Evolutionary conservation across 1,284 basidiomycete genomes (phyloP).

Genomic region (Thecaphora thlaspeos): DNA sequence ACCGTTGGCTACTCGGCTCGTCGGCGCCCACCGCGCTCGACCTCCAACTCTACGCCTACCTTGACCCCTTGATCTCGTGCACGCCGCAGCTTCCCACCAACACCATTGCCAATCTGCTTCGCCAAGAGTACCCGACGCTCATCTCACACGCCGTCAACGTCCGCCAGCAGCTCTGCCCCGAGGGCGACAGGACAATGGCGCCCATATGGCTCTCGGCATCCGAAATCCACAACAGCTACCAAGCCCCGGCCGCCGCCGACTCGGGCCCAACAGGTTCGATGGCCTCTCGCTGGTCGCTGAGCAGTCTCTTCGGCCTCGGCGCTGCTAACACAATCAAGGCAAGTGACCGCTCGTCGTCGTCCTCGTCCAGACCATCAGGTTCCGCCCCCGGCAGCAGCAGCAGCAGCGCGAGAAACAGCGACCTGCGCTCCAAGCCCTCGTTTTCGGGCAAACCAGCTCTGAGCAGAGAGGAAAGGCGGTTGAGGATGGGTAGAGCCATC

Average conservation of each 20-base stretch:
- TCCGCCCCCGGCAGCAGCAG: too few species aligned
- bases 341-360: slow-evolving; percentile 10
- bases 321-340: slow-evolving; percentile 10
- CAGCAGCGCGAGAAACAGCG: not conserved
- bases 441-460: not conserved
- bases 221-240: slow-evolving; percentile 5
- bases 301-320: not conserved
- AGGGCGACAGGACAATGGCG: not conserved
- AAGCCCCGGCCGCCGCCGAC: not conserved
- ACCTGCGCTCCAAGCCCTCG: slow-evolving; percentile 3
- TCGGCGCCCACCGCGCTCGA: slow-evolving; percentile 7
- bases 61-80: slow-evolving; percentile 31
- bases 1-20: slow-evolving; percentile 1
- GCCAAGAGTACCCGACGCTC: slow-evolving; percentile 17
- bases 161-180: slow-evolving; percentile 16
- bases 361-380: not conserved
- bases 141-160: slow-evolving; percentile 12
- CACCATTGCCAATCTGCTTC: slow-evolving; percentile 17
- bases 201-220: slow-evolving; percentile 11
- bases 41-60: slow-evolving; percentile 31
- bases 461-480: slow-evolving; percentile 10
- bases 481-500: slow-evolving; percentile 32
- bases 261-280: slow-evolving; percentile 1
- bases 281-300: slow-evolving; percentile 19
- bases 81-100: slow-evolving; percentile 18